phyloP scores from a whole-genome alignment of 257 asterid species.

The Solanum lycopersicoides region DNA sequence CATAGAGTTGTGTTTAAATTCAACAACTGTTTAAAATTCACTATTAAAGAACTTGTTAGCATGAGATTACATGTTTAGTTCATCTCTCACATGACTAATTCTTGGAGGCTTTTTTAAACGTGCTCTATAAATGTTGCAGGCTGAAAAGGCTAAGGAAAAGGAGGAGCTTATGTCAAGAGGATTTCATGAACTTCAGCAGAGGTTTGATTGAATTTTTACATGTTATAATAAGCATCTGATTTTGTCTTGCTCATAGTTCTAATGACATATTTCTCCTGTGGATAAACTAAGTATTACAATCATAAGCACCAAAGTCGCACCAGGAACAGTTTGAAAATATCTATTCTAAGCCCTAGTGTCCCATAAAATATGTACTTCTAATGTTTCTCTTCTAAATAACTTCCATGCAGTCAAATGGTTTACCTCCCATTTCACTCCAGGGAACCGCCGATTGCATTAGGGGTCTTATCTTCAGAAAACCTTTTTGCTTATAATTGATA shows the following conservation, averaged over 20 bases:
- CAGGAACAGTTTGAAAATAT: not conserved
- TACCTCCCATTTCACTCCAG: not conserved
- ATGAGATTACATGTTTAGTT: not conserved
- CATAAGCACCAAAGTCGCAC: not conserved
- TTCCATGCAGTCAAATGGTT: not conserved
- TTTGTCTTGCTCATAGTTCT: not conserved
- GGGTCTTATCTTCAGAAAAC: not conserved
- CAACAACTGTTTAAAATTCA: not conserved
- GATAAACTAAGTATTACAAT: not conserved
- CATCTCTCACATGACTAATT: not conserved
- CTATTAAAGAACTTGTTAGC: not conserved
- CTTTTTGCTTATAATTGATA: not conserved
- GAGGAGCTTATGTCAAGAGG: constrained; percentile 63
- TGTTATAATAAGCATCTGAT: not conserved
- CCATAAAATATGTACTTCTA: not conserved
- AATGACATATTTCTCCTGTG: not conserved
- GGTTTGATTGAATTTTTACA: constrained; percentile 27
- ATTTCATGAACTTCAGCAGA: constrained; percentile 38
- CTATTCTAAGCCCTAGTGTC: not conserved
- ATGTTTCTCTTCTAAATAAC: not conserved
- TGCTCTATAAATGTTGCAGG: constrained; percentile 31
- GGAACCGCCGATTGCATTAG: not conserved
- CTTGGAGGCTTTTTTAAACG: not conserved
- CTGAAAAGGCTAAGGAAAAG: constrained; percentile 81
- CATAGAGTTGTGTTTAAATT: not conserved